Percentiles rank a stretch among this genome's conserved stretches.
phyloP scores from a whole-genome alignment of 1,284 basidiomycete species.

The Phylloboletellus chloephorus region DNA sequence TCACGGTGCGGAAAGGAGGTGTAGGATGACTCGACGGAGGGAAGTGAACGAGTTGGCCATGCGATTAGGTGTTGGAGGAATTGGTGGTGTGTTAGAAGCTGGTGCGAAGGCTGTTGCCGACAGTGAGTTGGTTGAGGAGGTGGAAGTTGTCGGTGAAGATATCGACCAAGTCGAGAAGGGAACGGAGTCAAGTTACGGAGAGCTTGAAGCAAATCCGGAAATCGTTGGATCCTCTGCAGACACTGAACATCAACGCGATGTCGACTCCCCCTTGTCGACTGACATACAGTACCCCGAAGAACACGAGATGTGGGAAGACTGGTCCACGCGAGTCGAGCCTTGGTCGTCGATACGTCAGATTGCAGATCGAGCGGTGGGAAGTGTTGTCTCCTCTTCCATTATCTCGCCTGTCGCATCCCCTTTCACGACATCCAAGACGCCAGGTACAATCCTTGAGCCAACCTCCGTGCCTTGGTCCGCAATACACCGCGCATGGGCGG shows the following conservation, averaged over 20 bases:
- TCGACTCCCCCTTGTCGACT: constrained; percentile 1
- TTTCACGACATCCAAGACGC: constrained; percentile 25
- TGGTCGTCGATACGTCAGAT: constrained; percentile 67
- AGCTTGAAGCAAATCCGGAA: constrained; percentile 17
- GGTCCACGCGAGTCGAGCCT: constrained; percentile 61
- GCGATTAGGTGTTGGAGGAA: constrained; percentile 69
- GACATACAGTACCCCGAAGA: constrained; percentile 21
- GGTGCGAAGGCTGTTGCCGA: constrained; percentile 5
- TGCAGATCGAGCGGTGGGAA: constrained; percentile 68
- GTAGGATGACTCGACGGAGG: constrained; percentile 56
- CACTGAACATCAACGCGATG: constrained; percentile 3
- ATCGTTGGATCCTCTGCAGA: constrained; percentile 18
- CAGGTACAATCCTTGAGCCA: constrained; percentile 40
- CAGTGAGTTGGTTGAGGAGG: constrained; percentile 6
- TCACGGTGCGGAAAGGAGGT: constrained; percentile 47
- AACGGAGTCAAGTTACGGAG: constrained; percentile 8
- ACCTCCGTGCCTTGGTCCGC: constrained; percentile 60
- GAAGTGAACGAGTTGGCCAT: constrained; percentile 76
- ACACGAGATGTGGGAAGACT: constrained; percentile 61
- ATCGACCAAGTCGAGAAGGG: constrained; percentile 6
- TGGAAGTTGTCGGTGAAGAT: constrained; percentile 11
- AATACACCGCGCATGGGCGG: constrained; percentile 58
- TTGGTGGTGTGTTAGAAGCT: constrained; percentile 63
- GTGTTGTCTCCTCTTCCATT: constrained; percentile 45
- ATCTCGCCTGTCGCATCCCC: constrained; percentile 13